phyloP scores from a whole-genome alignment of 441 rosid species.

The Mallotus japonicus region DNA sequence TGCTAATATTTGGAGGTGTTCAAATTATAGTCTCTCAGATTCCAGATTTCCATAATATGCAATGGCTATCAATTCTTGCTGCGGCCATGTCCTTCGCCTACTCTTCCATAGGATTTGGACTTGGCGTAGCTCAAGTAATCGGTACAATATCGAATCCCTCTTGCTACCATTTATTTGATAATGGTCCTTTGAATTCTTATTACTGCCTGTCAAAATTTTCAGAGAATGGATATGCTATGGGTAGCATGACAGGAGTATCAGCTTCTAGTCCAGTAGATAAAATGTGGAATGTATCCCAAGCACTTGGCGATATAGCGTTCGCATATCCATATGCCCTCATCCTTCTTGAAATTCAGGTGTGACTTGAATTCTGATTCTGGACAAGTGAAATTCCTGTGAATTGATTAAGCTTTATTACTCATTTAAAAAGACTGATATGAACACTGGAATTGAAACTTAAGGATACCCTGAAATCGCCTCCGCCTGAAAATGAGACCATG shows the following conservation, averaged over 20 bases:
- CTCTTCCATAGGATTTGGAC: conserved; percentile 56
- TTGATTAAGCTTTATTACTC: no score
- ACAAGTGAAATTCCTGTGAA: not conserved
- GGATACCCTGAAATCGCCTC: conserved; percentile 53
- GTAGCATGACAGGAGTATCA: conserved; percentile 41
- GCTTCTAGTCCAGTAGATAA: conserved; percentile 27
- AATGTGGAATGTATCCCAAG: conserved; percentile 46
- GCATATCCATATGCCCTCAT: conserved; percentile 44
- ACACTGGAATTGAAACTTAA: conserved; percentile 16
- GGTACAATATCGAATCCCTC: conserved; percentile 29
- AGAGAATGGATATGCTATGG: conserved; percentile 45
- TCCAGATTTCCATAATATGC: conserved; percentile 56
- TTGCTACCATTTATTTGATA: no score
- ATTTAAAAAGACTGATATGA: not conserved
- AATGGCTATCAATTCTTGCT: conserved; percentile 55
- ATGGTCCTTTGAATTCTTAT: not conserved
- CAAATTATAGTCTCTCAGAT: conserved; percentile 55
- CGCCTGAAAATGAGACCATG: conserved; percentile 49
- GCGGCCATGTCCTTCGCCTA: conserved; percentile 67
- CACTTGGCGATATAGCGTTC: conserved; percentile 49
- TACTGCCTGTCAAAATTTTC: conserved; percentile 3
- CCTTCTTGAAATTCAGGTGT: conserved; percentile 55
- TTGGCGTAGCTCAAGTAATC: conserved; percentile 49
- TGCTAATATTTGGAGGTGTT: conserved; percentile 48
- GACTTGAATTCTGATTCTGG: not conserved